Percentiles rank a stretch among this genome's conserved stretches.
Conservation (phyloP, 257 asterid species). For the Solanum paucissectum region DNA sequence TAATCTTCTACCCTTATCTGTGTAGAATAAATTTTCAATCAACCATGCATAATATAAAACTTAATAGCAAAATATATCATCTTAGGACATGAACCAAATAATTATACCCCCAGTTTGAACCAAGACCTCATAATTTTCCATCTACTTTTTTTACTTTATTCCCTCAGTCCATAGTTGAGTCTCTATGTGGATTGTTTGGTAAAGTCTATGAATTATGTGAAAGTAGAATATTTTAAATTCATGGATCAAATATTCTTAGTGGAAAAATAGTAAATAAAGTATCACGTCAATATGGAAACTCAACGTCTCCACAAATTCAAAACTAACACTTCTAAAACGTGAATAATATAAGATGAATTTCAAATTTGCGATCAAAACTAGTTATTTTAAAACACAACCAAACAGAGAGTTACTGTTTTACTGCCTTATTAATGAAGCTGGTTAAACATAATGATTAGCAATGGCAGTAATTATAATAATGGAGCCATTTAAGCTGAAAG, state of each 20-base stretch:
- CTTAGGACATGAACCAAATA: background rate
- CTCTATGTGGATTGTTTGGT: background rate
- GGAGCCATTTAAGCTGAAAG: background rate
- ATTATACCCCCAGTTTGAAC: background rate
- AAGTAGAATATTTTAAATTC: no score
- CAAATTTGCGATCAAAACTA: fast-evolving
- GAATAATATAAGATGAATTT: background rate
- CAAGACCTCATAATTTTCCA: background rate
- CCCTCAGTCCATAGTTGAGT: background rate
- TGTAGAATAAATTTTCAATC: background rate
- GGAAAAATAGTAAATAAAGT: background rate
- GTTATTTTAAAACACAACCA: background rate
- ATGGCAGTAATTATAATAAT: background rate
- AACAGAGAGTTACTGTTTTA: background rate
- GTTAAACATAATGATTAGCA: background rate
- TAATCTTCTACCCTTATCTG: background rate
- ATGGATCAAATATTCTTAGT: no score
- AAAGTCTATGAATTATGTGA: background rate
- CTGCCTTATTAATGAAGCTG: background rate
- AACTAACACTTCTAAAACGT: no score
- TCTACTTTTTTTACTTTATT: background rate
- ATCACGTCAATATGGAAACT: background rate
- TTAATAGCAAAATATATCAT: background rate
- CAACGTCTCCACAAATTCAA: background rate
- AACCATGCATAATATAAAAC: background rate